Evolutionary conservation across 2,329 filamentous ascomycete species (phyloP).

Genomic region (Fusarium protoensiforme): DNA sequence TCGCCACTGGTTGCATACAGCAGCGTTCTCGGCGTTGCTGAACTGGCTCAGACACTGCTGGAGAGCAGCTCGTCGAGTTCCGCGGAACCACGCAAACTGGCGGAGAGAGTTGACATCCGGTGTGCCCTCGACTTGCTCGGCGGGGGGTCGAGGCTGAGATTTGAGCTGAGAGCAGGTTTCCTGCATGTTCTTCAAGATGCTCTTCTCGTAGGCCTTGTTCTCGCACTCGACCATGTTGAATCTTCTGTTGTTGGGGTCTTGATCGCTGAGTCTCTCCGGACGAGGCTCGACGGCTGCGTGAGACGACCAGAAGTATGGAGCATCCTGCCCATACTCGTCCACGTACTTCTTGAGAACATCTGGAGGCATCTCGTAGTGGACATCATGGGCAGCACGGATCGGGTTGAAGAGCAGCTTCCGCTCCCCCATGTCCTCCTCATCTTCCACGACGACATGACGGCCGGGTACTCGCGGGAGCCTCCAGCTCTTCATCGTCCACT

Average conservation of each 20-base stretch:
- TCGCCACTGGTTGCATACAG: slow-evolving; percentile 50
- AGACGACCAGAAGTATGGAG: slow-evolving; percentile 13
- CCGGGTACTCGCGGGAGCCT: slow-evolving; percentile 42
- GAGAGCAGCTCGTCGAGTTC: slow-evolving; percentile 57
- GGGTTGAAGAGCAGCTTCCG: slow-evolving; percentile 27
- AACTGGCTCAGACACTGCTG: slow-evolving; percentile 55
- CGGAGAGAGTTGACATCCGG: slow-evolving; percentile 27
- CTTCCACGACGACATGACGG: neutral
- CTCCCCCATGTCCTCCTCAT: slow-evolving; percentile 10
- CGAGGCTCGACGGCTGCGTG: neutral
- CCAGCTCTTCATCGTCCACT: slow-evolving; percentile 36
- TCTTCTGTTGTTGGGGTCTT: neutral
- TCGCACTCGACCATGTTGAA: slow-evolving; percentile 51
- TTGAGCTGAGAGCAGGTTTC: slow-evolving; percentile 26
- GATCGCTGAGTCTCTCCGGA: neutral
- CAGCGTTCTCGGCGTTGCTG: slow-evolving; percentile 50
- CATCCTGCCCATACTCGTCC: slow-evolving; percentile 19
- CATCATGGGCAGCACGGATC: slow-evolving; percentile 29
- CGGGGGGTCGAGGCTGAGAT: neutral
- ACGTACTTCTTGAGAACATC: slow-evolving; percentile 24
- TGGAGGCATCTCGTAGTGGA: slow-evolving; percentile 38
- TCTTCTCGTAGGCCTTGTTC: slow-evolving; percentile 49
- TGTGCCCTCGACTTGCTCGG: neutral
- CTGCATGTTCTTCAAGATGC: slow-evolving; percentile 40
- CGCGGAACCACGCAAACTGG: slow-evolving; percentile 51